Base-by-base conservation (phyloP, 352 stramenopile species). In the Stephanocyclus meneghinianus region DNA sequence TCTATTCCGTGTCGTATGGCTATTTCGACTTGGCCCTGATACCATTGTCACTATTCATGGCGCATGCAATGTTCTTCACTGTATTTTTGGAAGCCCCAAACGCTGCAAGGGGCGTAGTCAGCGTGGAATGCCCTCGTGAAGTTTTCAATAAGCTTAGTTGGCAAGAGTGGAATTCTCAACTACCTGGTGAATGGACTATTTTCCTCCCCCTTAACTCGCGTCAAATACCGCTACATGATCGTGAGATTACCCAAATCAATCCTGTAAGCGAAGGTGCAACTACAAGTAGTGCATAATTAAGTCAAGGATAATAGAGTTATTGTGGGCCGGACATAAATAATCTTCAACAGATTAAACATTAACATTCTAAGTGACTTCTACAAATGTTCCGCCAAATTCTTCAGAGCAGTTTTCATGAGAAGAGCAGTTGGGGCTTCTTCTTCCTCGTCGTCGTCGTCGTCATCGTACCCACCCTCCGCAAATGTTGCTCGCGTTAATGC, bases 1-100 rank as follows among this genome's bases (percentile, higher is more conserved):
- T 92, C 65, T 93, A 91, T 71, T 87, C 78, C 11, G 81, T 90
- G 37, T 83, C 84, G 10, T 88, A 87, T 57, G 89, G 89, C 35
- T 94, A 83, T 55, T 92, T 92, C 71, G 74, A 84, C 9, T 67
- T 94, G 3, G 86, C 83, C 13, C 69, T 91, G 35, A 80, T 85
- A 53, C 81, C 86, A 10, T 51, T 87, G 9, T 85, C 82, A 50
- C 48, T 82, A n/a, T 80, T 89, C 21, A 57, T 87, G 40, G 15
- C 77, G 16, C 80, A 84, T 42, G 42, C 81, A 2, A 91, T 91
- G 85, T 5, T 84, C 13, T 87, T 82, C 61, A 87, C 78, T 56
- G 76, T 90, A 48, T 48, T 89, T 40, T 72, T 87, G 11, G 85
- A 91, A 70, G 62, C 69, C 21, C 71, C 80, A 35, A 81, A 80